A percentile compares a stretch with the other conserved stretches of the same genome.
Conservation (phyloP, 768 basidiomycete species). For the Glaciozyma antarctica region DNA sequence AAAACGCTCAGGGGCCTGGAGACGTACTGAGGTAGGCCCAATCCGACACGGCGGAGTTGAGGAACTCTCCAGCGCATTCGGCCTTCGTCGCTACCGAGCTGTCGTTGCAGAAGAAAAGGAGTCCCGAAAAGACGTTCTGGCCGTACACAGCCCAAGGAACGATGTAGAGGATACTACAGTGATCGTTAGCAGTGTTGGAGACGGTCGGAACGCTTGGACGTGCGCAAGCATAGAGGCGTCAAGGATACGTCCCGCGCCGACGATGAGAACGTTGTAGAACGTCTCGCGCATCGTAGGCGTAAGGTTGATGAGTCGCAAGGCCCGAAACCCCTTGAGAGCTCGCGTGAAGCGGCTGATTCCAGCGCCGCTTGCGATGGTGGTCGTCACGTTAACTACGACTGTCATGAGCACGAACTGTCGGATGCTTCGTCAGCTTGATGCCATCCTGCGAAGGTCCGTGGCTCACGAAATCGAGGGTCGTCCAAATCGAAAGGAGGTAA, state of each 20-base stretch:
- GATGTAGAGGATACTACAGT: constrained; percentile 47
- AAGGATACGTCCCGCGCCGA: constrained; percentile 70
- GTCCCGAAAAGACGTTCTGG: constrained; percentile 78
- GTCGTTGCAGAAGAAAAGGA: constrained; percentile 80
- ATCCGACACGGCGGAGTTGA: constrained; percentile 49
- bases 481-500: constrained; percentile 86
- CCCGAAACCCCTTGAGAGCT: constrained; percentile 70
- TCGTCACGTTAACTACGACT: constrained; percentile 32
- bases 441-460: no score
- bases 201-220: no score
- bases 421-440: no score
- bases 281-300: constrained; percentile 77
- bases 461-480: constrained; percentile 58
- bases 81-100: constrained; percentile 46
- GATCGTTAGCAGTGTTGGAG: no score
- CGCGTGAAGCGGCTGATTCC: constrained; percentile 60
- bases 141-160: constrained; percentile 66
- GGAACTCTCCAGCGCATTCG: constrained; percentile 67
- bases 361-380: constrained; percentile 9
- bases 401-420: constrained; percentile 58
- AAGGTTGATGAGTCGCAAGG: constrained; percentile 79
- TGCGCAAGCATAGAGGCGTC: constrained; percentile 76
- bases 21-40: constrained; percentile 25
- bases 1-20: no score
- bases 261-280: constrained; percentile 66